Conservation (phyloP, 2,329 filamentous ascomycete species). For the Fusarium sp. region DNA sequence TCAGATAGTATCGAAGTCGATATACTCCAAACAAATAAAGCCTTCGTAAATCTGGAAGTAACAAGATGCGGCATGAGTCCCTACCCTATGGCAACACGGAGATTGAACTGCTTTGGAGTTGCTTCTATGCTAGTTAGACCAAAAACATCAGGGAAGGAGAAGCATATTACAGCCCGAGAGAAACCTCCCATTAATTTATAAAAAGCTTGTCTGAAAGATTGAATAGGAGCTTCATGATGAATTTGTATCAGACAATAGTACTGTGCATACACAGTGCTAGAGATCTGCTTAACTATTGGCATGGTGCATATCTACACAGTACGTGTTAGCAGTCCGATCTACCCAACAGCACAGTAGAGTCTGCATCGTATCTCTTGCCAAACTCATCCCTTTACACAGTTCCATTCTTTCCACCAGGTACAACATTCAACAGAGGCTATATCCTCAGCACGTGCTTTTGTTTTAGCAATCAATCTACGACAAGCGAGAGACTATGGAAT, state of each 20-base stretch:
- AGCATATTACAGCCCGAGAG: too few relatives aligned
- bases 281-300: background rate
- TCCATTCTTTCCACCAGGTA: background rate
- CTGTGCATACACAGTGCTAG: background rate
- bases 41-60: too few relatives aligned
- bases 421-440: too few relatives aligned
- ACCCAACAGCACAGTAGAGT: background rate
- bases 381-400: background rate
- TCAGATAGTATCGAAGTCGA: too few relatives aligned
- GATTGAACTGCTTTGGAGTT: too few relatives aligned
- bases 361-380: background rate
- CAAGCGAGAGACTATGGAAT: slow-evolving; percentile 9
- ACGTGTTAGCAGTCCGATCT: background rate
- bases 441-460: background rate
- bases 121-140: too few relatives aligned
- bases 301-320: background rate
- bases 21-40: too few relatives aligned
- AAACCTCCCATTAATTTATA: too few relatives aligned
- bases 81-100: too few relatives aligned
- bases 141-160: too few relatives aligned
- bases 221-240: background rate
- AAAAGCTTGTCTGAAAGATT: too few relatives aligned
- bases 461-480: background rate
- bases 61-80: too few relatives aligned
- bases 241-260: background rate